A percentile compares a stretch with the other conserved stretches of the same genome.
phyloP scores from a whole-genome alignment of 305 asterid species.

The Striga hermonthica region DNA sequence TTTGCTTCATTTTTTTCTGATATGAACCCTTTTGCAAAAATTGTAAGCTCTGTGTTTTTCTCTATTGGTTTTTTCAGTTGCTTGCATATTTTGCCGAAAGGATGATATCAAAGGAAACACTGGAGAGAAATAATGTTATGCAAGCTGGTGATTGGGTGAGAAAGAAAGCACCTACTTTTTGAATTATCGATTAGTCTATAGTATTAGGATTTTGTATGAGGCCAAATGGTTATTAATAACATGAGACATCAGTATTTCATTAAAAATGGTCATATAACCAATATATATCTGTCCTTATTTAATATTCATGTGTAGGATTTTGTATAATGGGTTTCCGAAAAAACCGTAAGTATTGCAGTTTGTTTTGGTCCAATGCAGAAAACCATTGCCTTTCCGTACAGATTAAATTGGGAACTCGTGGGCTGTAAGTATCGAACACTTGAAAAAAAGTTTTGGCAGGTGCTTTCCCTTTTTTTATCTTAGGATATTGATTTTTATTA shows the following conservation, averaged over 20 bases:
- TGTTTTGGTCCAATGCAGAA: conserved; percentile 46
- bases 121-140: conserved; percentile 66
- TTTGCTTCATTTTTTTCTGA: not conserved
- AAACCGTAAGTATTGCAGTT: conserved; percentile 2
- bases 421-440: conserved; percentile 75
- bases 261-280: too few relatives aligned
- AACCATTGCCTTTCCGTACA: conserved; percentile 69
- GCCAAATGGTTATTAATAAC: too few relatives aligned
- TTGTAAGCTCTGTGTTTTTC: too few relatives aligned
- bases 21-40: too few relatives aligned
- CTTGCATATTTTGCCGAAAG: conserved; percentile 63
- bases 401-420: conserved; percentile 50
- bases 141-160: conserved; percentile 63
- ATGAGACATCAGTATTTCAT: too few relatives aligned
- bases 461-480: conserved; percentile 22
- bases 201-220: not conserved
- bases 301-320: not conserved
- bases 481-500: not conserved
- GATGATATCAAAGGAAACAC: conserved; percentile 63
- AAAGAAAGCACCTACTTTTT: not conserved
- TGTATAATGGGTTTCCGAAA: not conserved
- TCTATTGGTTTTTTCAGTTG: conserved; percentile 41
- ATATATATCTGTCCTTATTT: not conserved
- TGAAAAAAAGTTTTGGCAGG: conserved; percentile 79
- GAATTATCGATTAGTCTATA: not conserved